A percentile compares a stretch with the other conserved stretches of the same genome.
These are phyloP conservation scores for Picochlorum sp. DNA, from an alignment of 139 green algal genomes.

Conservation along the genomic window DNA sequence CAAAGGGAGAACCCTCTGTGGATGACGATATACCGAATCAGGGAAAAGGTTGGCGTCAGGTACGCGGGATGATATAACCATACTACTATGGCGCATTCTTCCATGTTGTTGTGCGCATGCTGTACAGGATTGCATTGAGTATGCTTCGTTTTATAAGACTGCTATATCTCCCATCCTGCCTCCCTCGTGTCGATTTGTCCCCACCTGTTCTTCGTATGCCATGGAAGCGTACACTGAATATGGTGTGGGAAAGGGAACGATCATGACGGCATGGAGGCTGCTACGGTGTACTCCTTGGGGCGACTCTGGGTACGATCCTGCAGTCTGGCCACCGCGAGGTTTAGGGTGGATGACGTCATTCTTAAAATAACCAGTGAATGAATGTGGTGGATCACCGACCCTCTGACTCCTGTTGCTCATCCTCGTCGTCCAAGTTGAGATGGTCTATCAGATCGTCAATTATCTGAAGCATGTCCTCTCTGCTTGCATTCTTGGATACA, in stretches of 20 bases:
- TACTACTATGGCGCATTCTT: background rate
- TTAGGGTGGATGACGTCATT: background rate
- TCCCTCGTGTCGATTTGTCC: constrained; percentile 66
- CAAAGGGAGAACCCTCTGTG: too few relatives aligned
- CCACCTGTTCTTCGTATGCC: constrained; percentile 53
- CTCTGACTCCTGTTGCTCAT: too few relatives aligned
- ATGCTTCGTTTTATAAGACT: constrained; percentile 60
- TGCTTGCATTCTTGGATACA: too few relatives aligned
- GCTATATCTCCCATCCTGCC: constrained; percentile 64
- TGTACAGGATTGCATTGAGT: constrained; percentile 36
- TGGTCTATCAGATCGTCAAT: too few relatives aligned
- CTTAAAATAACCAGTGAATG: too few relatives aligned
- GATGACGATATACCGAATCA: background rate
- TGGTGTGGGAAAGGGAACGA: constrained; percentile 47
- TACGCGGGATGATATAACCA: background rate
- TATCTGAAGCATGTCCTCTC: too few relatives aligned
- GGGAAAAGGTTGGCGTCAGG: background rate
- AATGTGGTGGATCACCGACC: too few relatives aligned
- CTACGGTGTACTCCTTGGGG: constrained; percentile 65
- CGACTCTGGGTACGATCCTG: constrained; percentile 32
- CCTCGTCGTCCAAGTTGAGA: too few relatives aligned
- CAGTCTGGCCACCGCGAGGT: constrained; percentile 34
- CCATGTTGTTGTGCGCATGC: background rate
- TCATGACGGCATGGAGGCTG: constrained; percentile 73
- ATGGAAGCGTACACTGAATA: constrained; percentile 55